Percentiles rank a stretch among this genome's conserved stretches.
phyloP scores from a whole-genome alignment of 371 early-diverging fungal species.

The Catenaria anguillulae region DNA sequence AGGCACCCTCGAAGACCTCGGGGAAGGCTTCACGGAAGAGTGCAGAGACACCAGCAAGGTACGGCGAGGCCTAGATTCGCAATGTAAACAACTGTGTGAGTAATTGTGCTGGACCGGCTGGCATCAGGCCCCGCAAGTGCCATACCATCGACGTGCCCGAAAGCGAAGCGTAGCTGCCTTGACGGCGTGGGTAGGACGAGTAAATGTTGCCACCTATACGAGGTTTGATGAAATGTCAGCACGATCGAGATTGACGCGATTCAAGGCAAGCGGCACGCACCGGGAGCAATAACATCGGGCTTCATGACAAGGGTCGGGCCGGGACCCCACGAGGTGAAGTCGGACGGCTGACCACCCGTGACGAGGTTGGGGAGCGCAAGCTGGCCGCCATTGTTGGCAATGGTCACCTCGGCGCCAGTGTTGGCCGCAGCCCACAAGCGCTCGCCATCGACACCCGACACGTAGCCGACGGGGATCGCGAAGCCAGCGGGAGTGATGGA shows the following conservation, averaged over 20 bases:
- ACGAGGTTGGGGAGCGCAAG: slow-evolving; percentile 15
- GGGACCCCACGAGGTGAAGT: slow-evolving; percentile 50
- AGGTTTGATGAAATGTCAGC: slow-evolving; percentile 23
- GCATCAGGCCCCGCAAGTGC: too few relatives aligned
- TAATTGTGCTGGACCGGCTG: too few relatives aligned
- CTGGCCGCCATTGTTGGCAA: not conserved
- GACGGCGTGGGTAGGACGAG: slow-evolving; percentile 5
- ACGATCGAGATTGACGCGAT: too few relatives aligned
- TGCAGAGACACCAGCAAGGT: too few relatives aligned
- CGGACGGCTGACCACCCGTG: slow-evolving; percentile 30
- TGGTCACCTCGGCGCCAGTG: slow-evolving; percentile 3
- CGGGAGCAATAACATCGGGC: slow-evolving; percentile 23
- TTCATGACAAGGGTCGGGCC: slow-evolving; percentile 50
- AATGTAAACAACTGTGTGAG: too few relatives aligned
- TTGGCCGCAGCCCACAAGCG: not conserved
- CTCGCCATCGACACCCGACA: not conserved
- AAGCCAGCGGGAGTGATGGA: not conserved
- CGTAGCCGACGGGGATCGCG: not conserved
- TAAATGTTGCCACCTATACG: too few relatives aligned
- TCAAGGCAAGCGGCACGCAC: too few relatives aligned
- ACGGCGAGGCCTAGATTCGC: too few relatives aligned
- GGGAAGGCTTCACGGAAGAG: not conserved
- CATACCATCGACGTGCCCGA: slow-evolving; percentile 34
- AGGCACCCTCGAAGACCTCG: not conserved
- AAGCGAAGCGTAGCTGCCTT: not conserved